Conservation (phyloP, 2,329 filamentous ascomycete genomes). For the Diaporthe nobilis region DNA sequence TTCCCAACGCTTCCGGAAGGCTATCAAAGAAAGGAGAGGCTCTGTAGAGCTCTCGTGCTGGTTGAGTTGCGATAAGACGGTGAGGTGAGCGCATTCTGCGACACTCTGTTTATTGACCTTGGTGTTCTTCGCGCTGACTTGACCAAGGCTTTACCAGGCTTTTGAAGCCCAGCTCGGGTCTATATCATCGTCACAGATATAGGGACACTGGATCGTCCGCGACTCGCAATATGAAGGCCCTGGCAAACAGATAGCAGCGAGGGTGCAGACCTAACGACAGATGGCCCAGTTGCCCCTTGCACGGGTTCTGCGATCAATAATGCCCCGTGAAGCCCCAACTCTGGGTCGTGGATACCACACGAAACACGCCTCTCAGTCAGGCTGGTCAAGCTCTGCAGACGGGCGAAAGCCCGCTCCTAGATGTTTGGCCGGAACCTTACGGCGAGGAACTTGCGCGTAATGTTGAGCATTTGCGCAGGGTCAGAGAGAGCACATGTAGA, state of each 20-base stretch:
- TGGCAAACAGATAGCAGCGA: not conserved
- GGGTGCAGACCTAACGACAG: not conserved
- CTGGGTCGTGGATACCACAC: not conserved
- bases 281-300: not conserved
- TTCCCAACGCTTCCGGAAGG: not conserved
- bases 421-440: no score
- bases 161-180: no score
- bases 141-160: not conserved
- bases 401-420: not conserved
- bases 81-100: not conserved
- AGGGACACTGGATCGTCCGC: not conserved
- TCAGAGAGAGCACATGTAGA: not conserved
- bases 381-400: not conserved
- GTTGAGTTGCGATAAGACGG: not conserved
- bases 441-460: not conserved
- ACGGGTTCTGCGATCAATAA: not conserved
- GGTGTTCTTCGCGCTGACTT: not conserved
- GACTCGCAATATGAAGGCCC: not conserved
- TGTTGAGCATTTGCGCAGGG: no score
- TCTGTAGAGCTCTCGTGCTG: not conserved
- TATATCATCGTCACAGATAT: not conserved
- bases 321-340: not conserved
- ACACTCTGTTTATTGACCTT: not conserved
- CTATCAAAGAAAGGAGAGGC: not conserved
- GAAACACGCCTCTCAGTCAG: not conserved